phyloP scores from a whole-genome alignment of 2,329 filamentous ascomycete genomes.

The Alternaria panax region DNA sequence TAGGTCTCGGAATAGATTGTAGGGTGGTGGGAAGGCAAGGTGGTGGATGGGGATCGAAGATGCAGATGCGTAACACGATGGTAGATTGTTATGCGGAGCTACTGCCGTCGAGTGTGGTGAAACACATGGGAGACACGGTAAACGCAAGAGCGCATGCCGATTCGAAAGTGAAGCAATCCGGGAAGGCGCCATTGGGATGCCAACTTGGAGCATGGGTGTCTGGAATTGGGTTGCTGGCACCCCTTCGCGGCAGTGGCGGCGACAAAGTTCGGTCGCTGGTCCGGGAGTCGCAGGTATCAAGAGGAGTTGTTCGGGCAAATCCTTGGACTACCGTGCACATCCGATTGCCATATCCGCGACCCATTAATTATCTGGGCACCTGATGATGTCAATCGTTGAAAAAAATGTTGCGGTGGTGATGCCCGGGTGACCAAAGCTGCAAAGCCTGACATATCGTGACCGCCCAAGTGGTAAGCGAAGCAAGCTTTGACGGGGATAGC shows the following conservation, averaged over 20 bases:
- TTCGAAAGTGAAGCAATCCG: constrained; percentile 8
- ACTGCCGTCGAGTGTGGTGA: constrained; percentile 18
- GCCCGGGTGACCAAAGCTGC: constrained; percentile 13
- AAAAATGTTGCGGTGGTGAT: constrained; percentile 10
- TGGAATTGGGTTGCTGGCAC: background rate
- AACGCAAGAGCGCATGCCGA: background rate
- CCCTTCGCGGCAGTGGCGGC: constrained; percentile 4
- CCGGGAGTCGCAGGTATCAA: background rate
- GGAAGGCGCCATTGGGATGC: constrained; percentile 7
- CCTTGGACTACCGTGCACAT: background rate
- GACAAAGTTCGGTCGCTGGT: constrained; percentile 7
- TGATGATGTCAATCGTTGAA: constrained; percentile 13
- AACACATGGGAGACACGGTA: constrained; percentile 17
- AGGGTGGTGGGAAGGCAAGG: background rate
- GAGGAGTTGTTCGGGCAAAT: background rate
- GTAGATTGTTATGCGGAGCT: background rate
- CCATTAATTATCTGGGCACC: background rate
- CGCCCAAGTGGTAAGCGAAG: background rate
- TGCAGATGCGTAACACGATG: background rate
- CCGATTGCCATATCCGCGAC: background rate
- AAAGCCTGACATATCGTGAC: constrained; percentile 2
- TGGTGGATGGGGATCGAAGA: background rate
- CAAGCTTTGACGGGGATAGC: background rate
- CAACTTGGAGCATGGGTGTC: background rate
- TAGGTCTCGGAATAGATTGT: constrained; percentile 10